These are phyloP conservation scores for Boletellus deceptivus DNA, from an alignment of 1,284 basidiomycete species.

Conservation along the genomic window DNA sequence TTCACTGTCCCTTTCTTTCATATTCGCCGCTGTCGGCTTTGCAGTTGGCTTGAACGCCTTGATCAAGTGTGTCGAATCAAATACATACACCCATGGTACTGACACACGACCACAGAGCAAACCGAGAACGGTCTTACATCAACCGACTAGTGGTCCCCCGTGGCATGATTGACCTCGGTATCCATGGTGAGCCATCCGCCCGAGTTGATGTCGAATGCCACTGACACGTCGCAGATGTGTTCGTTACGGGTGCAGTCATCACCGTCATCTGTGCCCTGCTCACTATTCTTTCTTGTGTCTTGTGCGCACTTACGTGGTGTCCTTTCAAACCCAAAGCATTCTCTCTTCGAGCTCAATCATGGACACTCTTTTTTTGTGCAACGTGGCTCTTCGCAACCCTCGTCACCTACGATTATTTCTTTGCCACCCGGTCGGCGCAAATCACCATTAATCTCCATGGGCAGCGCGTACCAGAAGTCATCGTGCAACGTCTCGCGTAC, in stretches of 20 bases:
- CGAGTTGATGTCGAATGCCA: not conserved
- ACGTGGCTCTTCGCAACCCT: conserved; percentile 53
- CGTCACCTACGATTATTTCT: conserved; percentile 53
- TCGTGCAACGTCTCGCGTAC: conserved; percentile 40
- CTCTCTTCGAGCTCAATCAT: conserved; percentile 37
- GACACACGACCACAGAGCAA: conserved; percentile 19
- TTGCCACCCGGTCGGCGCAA: conserved; percentile 45
- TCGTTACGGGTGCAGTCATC: conserved; percentile 44
- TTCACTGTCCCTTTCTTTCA: conserved; percentile 37
- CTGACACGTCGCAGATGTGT: conserved; percentile 40
- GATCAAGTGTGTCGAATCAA: conserved; percentile 34
- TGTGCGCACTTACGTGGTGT: conserved; percentile 33
- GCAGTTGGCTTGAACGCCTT: conserved; percentile 41
- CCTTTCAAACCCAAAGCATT: conserved; percentile 23
- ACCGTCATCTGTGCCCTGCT: conserved; percentile 44
- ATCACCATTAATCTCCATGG: conserved; percentile 44
- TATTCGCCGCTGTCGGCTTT: conserved; percentile 36
- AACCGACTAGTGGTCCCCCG: conserved; percentile 19
- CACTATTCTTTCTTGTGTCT: conserved; percentile 38
- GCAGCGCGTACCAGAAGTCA: conserved; percentile 36
- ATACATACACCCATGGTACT: not conserved
- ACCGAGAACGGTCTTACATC: conserved; percentile 31
- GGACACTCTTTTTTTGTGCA: conserved; percentile 43
- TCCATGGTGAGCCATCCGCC: conserved; percentile 21
- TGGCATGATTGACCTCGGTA: conserved; percentile 33